These are phyloP conservation scores for Candida frijolesensis DNA, from an alignment of 1,139 yeast genomes.

Conservation along the genomic window DNA sequence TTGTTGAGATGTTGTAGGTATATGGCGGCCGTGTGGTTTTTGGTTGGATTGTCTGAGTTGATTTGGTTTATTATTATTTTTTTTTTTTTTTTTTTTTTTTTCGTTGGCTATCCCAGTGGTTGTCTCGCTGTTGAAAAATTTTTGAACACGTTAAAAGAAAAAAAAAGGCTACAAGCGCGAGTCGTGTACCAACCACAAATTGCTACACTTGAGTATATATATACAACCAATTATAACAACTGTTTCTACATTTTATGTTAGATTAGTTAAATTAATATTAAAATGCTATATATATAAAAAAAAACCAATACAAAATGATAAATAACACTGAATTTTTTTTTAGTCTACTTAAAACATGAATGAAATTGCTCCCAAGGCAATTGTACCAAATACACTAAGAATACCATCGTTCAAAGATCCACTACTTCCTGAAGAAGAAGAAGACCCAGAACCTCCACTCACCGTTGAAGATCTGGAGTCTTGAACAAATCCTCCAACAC, in stretches of 20 bases:
- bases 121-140: constrained; percentile 1
- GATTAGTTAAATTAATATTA: not conserved
- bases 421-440: constrained; percentile 1
- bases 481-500: constrained; percentile 42
- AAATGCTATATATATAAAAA: not conserved
- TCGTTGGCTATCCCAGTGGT: not conserved
- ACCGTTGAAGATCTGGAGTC: constrained; percentile 19
- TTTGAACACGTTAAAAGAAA: constrained; percentile 5
- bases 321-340: not conserved
- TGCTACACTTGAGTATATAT: not conserved
- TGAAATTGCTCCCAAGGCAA: constrained; percentile 24
- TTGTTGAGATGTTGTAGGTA: constrained; percentile 19
- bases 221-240: too few relatives aligned
- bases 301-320: not conserved
- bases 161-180: not conserved
- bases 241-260: too few relatives aligned
- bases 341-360: constrained; percentile 17
- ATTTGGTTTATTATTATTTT: not conserved
- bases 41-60: not conserved
- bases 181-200: not conserved
- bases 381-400: constrained; percentile 21
- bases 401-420: constrained; percentile 1
- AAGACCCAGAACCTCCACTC: constrained; percentile 10
- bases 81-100: not conserved
- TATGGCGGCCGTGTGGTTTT: not conserved